Evolutionary conservation across 305 asterid genomes (phyloP), one percentile per base, ranked within the genome.

Genomic region (Plantago coronopus): DNA sequence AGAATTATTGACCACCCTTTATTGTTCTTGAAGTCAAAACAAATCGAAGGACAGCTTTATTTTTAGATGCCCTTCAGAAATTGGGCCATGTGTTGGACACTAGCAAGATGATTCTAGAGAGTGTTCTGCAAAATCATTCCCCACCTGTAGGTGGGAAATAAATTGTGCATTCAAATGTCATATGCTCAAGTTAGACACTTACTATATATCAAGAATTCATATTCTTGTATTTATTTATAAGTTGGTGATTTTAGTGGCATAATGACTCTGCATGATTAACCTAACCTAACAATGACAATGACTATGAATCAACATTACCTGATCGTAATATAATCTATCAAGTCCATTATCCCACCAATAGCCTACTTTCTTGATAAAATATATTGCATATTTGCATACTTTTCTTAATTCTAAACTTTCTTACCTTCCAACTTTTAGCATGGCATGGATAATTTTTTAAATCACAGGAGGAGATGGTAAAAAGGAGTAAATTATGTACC

Each of bases 61-160:
- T 55, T 23, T 23, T 15, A 64, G 51, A 71, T 57, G 64, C 61
- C 21, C 57, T 67, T 60, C 61, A 49, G 56, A 59, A 59, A 57
- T 22, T 56, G 56, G 69, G 65, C 48, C 53, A 57, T 61, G 63
- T 57, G 42, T 15, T 15, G 48, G 53, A 49, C 49, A 55, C 59
- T 22, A 56, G 31, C n/a, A 15, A n/a, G 34, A 40, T 34, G 31
- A 27, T 37, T 37, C 42, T 17, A 23, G 7, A 9, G 62, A 46
- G 68, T 69, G 73, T 59, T 72, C 60, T 69, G 64, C 68, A 54
- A 49, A 48, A 69, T 76, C 78, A 76, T 49, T 44, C 61, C 57
- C 71, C 76, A 69, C 70, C 68, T 59, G 44, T 22, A 59, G 42
- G 11, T 17, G 17, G 54, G 57, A 53, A 8, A 8, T 34, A 54